Conservation (phyloP, 2,329 filamentous ascomycete species). For the Elsinoe ampelina region DNA sequence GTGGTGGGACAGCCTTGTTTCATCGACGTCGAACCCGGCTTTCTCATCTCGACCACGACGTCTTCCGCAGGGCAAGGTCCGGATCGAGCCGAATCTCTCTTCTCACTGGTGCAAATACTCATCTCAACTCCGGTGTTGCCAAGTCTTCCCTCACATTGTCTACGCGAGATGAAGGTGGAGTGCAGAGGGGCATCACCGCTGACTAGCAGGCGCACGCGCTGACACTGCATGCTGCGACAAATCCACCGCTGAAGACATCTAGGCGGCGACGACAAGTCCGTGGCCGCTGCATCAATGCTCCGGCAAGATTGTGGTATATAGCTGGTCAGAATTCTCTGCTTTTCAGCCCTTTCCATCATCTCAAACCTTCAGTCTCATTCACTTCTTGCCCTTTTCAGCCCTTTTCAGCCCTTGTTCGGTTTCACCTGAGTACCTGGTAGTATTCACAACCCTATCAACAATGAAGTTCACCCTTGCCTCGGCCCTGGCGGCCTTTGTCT, state of each 20-base stretch:
- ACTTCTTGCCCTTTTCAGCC: background rate
- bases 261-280: background rate
- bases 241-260: background rate
- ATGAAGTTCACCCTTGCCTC: slow-evolving; percentile 6
- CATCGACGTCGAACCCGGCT: background rate
- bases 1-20: slow-evolving; percentile 5
- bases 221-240: slow-evolving; percentile 1
- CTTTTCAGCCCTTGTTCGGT: background rate
- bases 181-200: slow-evolving; percentile 4
- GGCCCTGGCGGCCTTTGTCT: slow-evolving; percentile 22
- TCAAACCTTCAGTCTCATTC: background rate
- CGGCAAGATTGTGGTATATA: background rate
- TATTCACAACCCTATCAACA: background rate
- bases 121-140: slow-evolving; percentile 1
- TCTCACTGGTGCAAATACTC: slow-evolving; percentile 9
- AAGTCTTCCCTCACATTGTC: slow-evolving; percentile 2
- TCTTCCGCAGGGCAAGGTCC: background rate
- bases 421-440: slow-evolving; percentile 6
- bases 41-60: slow-evolving; percentile 5
- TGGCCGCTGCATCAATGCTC: background rate
- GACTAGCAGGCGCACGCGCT: background rate
- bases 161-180: slow-evolving; percentile 12
- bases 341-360: background rate
- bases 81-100: background rate
- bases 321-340: background rate